Evolutionary conservation across 148 eudicot genomes (phyloP), one percentile per base, ranked within the genome.

Genomic region (Rhododendron mucronatum): DNA sequence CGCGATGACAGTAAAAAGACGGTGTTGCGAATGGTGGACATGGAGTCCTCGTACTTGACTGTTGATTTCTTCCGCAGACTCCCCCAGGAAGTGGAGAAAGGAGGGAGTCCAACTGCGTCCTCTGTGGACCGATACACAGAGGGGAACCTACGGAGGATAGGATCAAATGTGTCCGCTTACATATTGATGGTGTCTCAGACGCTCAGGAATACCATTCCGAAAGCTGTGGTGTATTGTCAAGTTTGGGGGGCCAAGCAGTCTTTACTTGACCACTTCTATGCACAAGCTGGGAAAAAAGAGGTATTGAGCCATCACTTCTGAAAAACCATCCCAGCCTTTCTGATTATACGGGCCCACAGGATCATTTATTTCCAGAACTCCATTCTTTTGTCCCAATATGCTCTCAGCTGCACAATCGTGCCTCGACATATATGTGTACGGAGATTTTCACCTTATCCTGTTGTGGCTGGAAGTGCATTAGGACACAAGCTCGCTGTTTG

Each of bases 11-110:
- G 98, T 88, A 95, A 88, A 91, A 93, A 91, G 90, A 92, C 94
- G 11, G 92, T 91, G 35, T 67, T 90, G 80, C 87, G 95, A 41
- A 84, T 95, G 86, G 96, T 95, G 55, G 98, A 94, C 83, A 95
- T 95, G 98, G 98, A 95, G 74, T 88, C 95, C 86, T 87, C 95
- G 1, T 95, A 95, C 85, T 87, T 94, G 84, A 94, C 95, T 3
- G 93, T 91, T 55, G 95, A 93, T 85, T 95, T 94, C 91, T 94
- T 95, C 88, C 93, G 96, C 45, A 92, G 86, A 83, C 94, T 93
- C 47, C 92, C 96, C n/a, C 93, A 86, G 84, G 95, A 92, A 78
- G 89, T 85, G 37, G 95, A 91, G 65, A 91, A 86, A 73, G 91
- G 84, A 78, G 92, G 87, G 65, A 88, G 82, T 51, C 85, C 93